Evolutionary conservation across 2,329 filamentous ascomycete genomes (phyloP).

Genomic region (Malbranchea zuffiana): DNA sequence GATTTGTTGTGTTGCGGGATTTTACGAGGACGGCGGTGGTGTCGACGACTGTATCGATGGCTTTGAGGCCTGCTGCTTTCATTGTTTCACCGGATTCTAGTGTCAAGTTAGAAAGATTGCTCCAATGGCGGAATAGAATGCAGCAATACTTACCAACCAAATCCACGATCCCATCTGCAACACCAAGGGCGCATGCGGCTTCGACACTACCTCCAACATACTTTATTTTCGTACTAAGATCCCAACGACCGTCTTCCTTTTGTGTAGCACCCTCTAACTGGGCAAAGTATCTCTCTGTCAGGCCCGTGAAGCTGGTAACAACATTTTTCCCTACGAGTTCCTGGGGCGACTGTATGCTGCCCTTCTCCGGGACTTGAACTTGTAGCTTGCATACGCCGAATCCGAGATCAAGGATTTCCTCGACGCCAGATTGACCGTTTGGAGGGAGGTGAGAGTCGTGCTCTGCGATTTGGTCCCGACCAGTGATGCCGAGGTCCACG

Average conservation of each 20-base stretch:
- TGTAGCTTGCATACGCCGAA: conserved; percentile 90
- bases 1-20: conserved; percentile 71
- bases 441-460: conserved; percentile 53
- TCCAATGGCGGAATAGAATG: background rate
- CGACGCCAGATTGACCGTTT: conserved; percentile 49
- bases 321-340: conserved; percentile 87
- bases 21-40: conserved; percentile 86
- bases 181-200: conserved; percentile 86
- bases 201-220: conserved; percentile 95
- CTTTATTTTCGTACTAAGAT: conserved; percentile 76
- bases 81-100: conserved; percentile 96
- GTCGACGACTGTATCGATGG: conserved; percentile 85
- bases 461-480: conserved; percentile 82
- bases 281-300: conserved; percentile 75
- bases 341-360: conserved; percentile 54
- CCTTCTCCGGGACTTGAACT: conserved; percentile 91
- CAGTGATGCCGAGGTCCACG: conserved; percentile 90
- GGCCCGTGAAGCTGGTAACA: conserved; percentile 84
- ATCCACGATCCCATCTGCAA: conserved; percentile 95
- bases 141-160: conserved; percentile 64
- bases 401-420: conserved; percentile 78
- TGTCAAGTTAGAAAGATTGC: background rate
- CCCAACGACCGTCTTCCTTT: conserved; percentile 32
- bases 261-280: conserved; percentile 51
- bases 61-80: conserved; percentile 85